Evolutionary conservation across 2,329 filamentous ascomycete genomes (phyloP), one percentile per base, ranked within the genome.

Genomic region (Fusarium nematophilum): DNA sequence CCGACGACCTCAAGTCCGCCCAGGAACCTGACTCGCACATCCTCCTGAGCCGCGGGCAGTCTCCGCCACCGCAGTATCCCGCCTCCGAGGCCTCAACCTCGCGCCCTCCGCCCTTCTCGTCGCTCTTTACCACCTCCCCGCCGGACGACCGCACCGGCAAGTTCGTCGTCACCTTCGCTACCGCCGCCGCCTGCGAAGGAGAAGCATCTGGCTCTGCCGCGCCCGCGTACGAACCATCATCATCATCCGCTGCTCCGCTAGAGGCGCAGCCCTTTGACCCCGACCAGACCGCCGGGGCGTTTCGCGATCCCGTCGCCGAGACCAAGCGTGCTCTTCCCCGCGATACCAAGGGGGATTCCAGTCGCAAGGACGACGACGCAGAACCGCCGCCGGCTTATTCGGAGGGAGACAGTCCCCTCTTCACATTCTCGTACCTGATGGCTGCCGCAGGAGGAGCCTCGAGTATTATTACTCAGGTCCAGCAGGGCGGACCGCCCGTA

Each of bases 381-480:
- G 95, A 98, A 80, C 94, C 94, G 55, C 95, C 95, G 58, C 95
- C 95, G 54, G 94, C 95, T 53, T 99, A 99, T 77, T 93, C 91
- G 67, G 94, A 98, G 86, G 93, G 94, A 70, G 90, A 88, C 59
- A 97, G 92, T 81, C 95, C 95, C 61, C 87, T 99, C 75, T 86
- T 90, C 58, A 92, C 92, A 53, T 99, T 99, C 73, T 89, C 90
- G 70, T 99, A 96, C 86, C 87, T 97, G 75, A 99, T 99, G 95
- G 93, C 95, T 79, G 91, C 93, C 76, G 93, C 94, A 79, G 94
- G 94, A 83, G 94, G 93, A 81, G 91, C 93, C 70, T 90, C 93
- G 81, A 98, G 95, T 86, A 97, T 99, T 75, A 96, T 99, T 80
- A 99, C 95, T 78, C 95, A 99, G 81, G 95, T 99, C 70, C 93